Base-by-base conservation (phyloP, 2,329 filamentous ascomycete genomes). In the Metarhizium brunneum region DNA sequence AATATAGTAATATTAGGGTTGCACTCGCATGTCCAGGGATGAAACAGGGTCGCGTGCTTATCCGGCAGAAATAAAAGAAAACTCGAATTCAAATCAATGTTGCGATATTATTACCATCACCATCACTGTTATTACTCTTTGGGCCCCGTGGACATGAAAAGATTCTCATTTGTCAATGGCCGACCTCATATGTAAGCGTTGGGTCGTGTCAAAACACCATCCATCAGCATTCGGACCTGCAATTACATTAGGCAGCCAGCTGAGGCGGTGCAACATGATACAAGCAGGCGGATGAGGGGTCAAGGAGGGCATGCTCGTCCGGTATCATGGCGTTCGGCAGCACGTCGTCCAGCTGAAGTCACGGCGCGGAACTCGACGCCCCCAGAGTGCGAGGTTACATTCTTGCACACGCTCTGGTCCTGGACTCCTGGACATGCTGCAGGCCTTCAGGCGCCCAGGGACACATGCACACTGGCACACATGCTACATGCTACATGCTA, bases 381-480 rank as follows among this genome's bases (percentile, higher is more conserved):
- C 13, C 38, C 13, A 5, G 38, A 40, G 38, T n/a, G 42, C 20
- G 32, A 49, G 25, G 43, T 53, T 53, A 32, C 52, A 53, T 48
- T 48, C 42, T 48, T 36, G 40, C 47, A 18, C 32, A 53, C 52
- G 47, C 52, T 16, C 52, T 6, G 54, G 11, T 10, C 18, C 51
- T 35, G 32, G 16, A 45, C 36, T 10, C 18, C 51, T 35, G 32
- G 16, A 45, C 36, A 36, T n/a, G 14, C 25, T 59, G 61, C 58
- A 61, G 49, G 47, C 43, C 50, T 58, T 59, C 58, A 60, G 60
- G 59, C 54, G 60, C 58, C 58, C 60, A 57, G 57, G 59, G 53
- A 57, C 56, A 57, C 56, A 59, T 47, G 58, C 38, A 11, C 32
- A 35, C 6, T 35, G 32, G 32, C 32, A 35, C 7, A 35, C 10